phyloP scores from a whole-genome alignment of 768 basidiomycete species.

The Rubroboletus pulcherrimus region DNA sequence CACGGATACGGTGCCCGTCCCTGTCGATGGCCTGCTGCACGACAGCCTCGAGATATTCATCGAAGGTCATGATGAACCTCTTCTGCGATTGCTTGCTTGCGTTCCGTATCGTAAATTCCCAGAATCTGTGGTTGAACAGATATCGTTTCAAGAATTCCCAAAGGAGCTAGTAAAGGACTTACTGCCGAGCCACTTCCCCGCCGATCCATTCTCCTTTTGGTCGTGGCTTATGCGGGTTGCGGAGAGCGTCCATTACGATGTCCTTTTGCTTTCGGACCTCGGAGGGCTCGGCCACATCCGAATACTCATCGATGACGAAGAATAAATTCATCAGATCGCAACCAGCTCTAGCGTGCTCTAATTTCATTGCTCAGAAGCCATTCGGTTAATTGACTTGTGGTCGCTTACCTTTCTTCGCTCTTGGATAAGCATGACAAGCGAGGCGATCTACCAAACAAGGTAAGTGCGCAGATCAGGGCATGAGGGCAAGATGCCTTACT shows the following conservation, averaged over 20 bases:
- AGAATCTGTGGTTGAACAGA: conserved; percentile 6
- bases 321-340: conserved; percentile 52
- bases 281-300: conserved; percentile 36
- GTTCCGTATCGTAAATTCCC: conserved; percentile 7
- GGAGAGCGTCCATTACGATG: conserved; percentile 21
- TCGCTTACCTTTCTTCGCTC: conserved; percentile 7
- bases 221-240: conserved; percentile 11
- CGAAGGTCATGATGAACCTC: conserved; percentile 1
- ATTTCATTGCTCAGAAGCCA: not conserved
- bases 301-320: conserved; percentile 49
- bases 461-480: not conserved
- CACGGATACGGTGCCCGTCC: conserved; percentile 24
- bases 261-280: conserved; percentile 26
- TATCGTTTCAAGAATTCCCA: not conserved
- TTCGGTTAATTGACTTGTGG: not conserved
- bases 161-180: not conserved
- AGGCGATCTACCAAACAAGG: conserved; percentile 4
- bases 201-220: conserved; percentile 16
- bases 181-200: conserved; percentile 16
- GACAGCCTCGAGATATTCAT: conserved; percentile 1
- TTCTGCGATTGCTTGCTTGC: conserved; percentile 2
- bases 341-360: conserved; percentile 29
- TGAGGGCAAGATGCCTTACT: not conserved
- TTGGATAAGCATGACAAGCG: conserved; percentile 9
- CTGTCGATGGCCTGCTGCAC: conserved; percentile 8